These are phyloP conservation scores for Pittosporum tobira DNA, from an alignment of 129 eudicot species.

Conservation along the genomic window DNA sequence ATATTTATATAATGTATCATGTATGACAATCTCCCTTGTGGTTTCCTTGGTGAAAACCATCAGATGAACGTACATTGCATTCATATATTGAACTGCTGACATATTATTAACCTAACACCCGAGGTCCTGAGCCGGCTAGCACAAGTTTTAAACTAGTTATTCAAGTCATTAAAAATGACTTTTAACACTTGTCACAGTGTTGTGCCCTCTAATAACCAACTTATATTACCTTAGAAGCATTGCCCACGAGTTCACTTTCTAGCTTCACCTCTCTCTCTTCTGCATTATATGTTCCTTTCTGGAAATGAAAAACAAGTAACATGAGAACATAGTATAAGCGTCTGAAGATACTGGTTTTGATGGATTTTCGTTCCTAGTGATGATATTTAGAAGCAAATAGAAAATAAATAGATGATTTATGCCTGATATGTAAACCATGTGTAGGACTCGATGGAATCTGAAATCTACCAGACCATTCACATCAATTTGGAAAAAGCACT, in stretches of 20 bases:
- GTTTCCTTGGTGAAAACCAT: neutral
- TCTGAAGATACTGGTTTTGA: no score
- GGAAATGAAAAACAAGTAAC: constrained; percentile 3
- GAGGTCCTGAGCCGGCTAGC: no score
- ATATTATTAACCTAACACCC: neutral
- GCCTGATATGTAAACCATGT: no score
- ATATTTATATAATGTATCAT: no score
- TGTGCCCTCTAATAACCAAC: neutral
- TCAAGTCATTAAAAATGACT: no score
- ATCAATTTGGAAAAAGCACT: no score
- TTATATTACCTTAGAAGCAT: constrained; percentile 64
- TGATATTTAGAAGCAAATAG: no score
- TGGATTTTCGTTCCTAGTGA: no score
- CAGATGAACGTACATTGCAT: neutral
- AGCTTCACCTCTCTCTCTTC: constrained; percentile 54
- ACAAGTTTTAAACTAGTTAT: neutral
- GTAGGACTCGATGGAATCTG: no score
- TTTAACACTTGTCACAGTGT: neutral
- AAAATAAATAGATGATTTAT: no score
- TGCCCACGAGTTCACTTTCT: constrained; percentile 61
- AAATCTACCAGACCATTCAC: no score
- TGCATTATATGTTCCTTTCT: constrained; percentile 53
- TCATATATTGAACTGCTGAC: neutral
- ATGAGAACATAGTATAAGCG: no score
- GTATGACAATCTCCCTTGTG: neutral